These are phyloP conservation scores for Moricandia moricandioides DNA, from an alignment of 345 rosid species.

Conservation along the genomic window DNA sequence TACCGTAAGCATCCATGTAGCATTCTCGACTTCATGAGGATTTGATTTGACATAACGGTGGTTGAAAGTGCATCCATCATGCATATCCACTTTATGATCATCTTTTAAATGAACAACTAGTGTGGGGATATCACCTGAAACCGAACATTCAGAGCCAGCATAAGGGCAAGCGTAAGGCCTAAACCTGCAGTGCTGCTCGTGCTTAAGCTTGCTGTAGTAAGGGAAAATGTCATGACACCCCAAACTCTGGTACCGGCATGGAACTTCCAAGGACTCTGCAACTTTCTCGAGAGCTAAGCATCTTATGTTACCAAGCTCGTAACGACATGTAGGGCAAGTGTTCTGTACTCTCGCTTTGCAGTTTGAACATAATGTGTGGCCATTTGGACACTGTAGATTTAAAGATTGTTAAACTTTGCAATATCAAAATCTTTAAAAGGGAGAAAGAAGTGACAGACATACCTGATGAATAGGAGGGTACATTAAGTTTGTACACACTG, in stretches of 20 bases:
- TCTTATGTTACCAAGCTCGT: conserved; percentile 88
- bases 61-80: conserved; percentile 79
- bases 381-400: conserved; percentile 76
- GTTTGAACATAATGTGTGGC: conserved; percentile 79
- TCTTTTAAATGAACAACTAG: conserved; percentile 78
- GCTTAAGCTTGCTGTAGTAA: conserved; percentile 81
- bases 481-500: conserved; percentile 72
- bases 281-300: conserved; percentile 93
- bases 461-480: conserved; percentile 80
- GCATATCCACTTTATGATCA: conserved; percentile 95
- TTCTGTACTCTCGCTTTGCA: conserved; percentile 78
- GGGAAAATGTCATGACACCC: conserved; percentile 86
- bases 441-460: neutral
- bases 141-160: conserved; percentile 85
- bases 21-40: conserved; percentile 86
- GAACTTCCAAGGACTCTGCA: conserved; percentile 80
- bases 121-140: conserved; percentile 70
- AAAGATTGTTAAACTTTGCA: neutral
- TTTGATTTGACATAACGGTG: conserved; percentile 87
- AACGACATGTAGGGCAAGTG: conserved; percentile 82
- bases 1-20: conserved; percentile 98
- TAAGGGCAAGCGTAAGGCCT: conserved; percentile 87
- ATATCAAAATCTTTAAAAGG: neutral
- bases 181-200: conserved; percentile 70
- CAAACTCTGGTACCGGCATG: conserved; percentile 69